A percentile compares a stretch with the other conserved stretches of the same genome.
These are phyloP conservation scores for Paecilomyces formosus DNA, from an alignment of 2,329 filamentous ascomycete species.

Conservation along the genomic window DNA sequence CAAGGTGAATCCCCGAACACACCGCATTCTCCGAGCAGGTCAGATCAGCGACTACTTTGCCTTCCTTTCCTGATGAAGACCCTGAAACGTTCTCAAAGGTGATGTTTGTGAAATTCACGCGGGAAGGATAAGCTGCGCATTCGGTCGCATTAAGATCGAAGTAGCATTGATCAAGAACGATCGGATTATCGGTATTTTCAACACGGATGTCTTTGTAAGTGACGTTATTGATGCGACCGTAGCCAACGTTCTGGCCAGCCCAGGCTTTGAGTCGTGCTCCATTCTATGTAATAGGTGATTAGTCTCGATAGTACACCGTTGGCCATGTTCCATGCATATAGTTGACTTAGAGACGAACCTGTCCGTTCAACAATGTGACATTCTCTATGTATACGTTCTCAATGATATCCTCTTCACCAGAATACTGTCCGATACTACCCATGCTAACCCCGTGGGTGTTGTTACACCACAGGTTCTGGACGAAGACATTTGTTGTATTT, in stretches of 20 bases:
- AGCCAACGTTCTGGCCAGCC: constrained; percentile 62
- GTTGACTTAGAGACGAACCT: constrained; percentile 12
- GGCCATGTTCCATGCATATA: constrained; percentile 15
- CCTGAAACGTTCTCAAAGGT: neutral
- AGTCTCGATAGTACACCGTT: constrained; percentile 23
- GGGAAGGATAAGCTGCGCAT: constrained; percentile 51
- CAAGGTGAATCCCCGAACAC: neutral
- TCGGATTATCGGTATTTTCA: constrained; percentile 57
- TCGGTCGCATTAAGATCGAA: constrained; percentile 55
- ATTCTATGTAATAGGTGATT: constrained; percentile 38
- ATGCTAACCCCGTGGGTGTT: constrained; percentile 63
- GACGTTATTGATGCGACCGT: constrained; percentile 56
- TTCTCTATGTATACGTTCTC: constrained; percentile 62
- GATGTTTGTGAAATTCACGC: constrained; percentile 2
- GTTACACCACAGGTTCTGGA: constrained; percentile 56
- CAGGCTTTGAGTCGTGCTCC: constrained; percentile 69
- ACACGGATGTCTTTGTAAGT: constrained; percentile 58
- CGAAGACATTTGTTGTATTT: constrained; percentile 59
- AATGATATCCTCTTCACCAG: constrained; percentile 57
- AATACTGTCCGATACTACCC: constrained; percentile 64
- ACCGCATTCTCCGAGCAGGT: neutral
- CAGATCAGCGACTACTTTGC: neutral
- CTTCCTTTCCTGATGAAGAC: neutral
- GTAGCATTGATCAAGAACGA: constrained; percentile 60
- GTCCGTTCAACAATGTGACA: constrained; percentile 51